These are phyloP conservation scores for Mycena galericulata DNA, from an alignment of 768 basidiomycete genomes.

Conservation along the genomic window DNA sequence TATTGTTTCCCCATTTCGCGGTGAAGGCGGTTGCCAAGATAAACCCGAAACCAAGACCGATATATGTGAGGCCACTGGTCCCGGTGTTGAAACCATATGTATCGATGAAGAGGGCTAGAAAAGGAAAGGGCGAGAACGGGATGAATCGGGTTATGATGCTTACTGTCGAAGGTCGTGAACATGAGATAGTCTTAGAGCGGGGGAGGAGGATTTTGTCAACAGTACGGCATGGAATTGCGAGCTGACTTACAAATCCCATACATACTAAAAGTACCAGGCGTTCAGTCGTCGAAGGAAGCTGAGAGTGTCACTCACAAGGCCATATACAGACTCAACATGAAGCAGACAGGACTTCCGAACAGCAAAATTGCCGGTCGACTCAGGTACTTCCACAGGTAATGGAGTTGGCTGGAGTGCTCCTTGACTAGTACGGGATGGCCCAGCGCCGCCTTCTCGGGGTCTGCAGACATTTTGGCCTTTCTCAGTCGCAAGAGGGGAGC, in stretches of 20 bases:
- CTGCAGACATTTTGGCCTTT: slow-evolving; percentile 41
- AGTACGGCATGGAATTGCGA: neutral
- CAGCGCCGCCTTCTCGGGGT: slow-evolving; percentile 50
- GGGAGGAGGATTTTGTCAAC: slow-evolving; percentile 14
- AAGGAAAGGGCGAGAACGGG: neutral
- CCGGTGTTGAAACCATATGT: slow-evolving; percentile 44
- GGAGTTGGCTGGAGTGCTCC: slow-evolving; percentile 38
- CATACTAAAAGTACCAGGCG: slow-evolving; percentile 44
- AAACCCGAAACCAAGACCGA: slow-evolving; percentile 55
- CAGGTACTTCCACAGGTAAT: slow-evolving; percentile 65
- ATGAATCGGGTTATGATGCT: slow-evolving; percentile 41
- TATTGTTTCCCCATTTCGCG: slow-evolving; percentile 46
- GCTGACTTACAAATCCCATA: slow-evolving; percentile 52
- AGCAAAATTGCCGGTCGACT: slow-evolving; percentile 66
- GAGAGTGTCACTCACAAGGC: slow-evolving; percentile 59
- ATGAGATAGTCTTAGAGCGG: slow-evolving; percentile 69
- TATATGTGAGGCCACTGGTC: slow-evolving; percentile 51
- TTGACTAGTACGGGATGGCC: slow-evolving; percentile 37
- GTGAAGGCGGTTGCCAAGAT: slow-evolving; percentile 46
- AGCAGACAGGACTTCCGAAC: slow-evolving; percentile 69
- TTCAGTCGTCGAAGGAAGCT: too few relatives aligned
- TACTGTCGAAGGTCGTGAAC: slow-evolving; percentile 65
- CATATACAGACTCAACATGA: slow-evolving; percentile 74
- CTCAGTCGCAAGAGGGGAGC: slow-evolving; percentile 62
- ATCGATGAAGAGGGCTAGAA: slow-evolving; percentile 39